Conservation (phyloP, 106 monocot species). For the Gastrodia elata region DNA sequence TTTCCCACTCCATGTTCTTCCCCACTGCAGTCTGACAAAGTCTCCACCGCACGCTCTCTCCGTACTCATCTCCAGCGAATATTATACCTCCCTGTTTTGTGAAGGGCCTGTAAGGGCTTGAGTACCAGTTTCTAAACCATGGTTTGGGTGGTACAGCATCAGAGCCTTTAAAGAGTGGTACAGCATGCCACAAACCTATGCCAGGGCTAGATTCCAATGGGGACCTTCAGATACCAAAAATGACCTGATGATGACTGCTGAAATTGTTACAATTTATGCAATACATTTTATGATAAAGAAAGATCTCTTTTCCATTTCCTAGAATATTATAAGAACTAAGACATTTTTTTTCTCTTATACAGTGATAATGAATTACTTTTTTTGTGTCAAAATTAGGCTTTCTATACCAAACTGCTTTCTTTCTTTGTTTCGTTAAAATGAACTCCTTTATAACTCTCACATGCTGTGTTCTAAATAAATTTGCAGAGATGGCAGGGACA, state of each 20-base stretch:
- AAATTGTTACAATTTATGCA: background rate
- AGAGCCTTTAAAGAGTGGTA: slow-evolving; percentile 18
- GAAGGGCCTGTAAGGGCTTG: slow-evolving; percentile 64
- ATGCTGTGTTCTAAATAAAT: background rate
- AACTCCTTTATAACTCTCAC: background rate
- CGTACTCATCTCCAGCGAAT: slow-evolving; percentile 80
- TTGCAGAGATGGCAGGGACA: slow-evolving; percentile 21
- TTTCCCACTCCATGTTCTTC: slow-evolving; percentile 35
- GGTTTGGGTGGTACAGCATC: slow-evolving; percentile 23
- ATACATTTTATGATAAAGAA: background rate
- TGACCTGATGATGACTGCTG: background rate
- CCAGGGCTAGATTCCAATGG: slow-evolving; percentile 12
- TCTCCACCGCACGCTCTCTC: slow-evolving; percentile 71
- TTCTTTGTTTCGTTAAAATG: background rate
- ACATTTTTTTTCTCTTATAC: background rate
- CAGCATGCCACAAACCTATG: slow-evolving; percentile 12
- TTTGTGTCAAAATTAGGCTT: background rate
- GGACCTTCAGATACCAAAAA: slow-evolving; percentile 19
- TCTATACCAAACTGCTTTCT: background rate
- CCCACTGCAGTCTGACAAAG: slow-evolving; percentile 23
- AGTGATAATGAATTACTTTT: background rate
- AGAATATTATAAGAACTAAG: background rate
- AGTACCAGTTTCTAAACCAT: slow-evolving; percentile 66
- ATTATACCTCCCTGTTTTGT: slow-evolving; percentile 74
- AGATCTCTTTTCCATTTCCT: background rate